Conservation (phyloP, 441 rosid genomes). For the Capsella rubella region DNA sequence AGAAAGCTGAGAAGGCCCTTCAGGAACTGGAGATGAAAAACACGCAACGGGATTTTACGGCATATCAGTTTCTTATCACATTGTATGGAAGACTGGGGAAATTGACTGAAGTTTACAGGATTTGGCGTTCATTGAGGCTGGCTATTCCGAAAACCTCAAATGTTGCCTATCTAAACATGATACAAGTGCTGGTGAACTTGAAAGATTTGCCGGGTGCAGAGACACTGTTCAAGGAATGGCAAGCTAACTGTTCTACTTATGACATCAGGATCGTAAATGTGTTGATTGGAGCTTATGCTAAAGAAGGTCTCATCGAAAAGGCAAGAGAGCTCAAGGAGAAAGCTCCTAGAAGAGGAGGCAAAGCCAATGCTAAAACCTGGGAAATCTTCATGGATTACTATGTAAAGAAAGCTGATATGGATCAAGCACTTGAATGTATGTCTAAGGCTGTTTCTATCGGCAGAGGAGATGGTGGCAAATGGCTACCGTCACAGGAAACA, state of each 20-base stretch:
- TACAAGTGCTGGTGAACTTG: constrained; percentile 81
- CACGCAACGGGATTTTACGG: constrained; percentile 55
- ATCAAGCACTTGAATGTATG: constrained; percentile 66
- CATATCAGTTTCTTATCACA: constrained; percentile 83
- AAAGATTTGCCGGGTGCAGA: constrained; percentile 92
- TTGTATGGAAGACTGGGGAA: constrained; percentile 72
- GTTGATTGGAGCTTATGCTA: constrained; percentile 74
- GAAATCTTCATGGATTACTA: constrained; percentile 73
- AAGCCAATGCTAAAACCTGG: constrained; percentile 87
- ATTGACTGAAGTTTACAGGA: constrained; percentile 74
- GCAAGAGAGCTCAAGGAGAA: constrained; percentile 76
- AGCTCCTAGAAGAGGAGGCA: constrained; percentile 68
- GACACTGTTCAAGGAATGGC: constrained; percentile 91
- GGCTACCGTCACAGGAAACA: constrained; percentile 75
- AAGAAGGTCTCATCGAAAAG: constrained; percentile 63
- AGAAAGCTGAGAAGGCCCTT: constrained; percentile 80
- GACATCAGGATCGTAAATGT: constrained; percentile 81
- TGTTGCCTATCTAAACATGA: constrained; percentile 85
- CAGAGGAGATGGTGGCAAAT: constrained; percentile 72
- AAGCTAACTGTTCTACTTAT: constrained; percentile 62
- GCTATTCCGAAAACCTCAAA: constrained; percentile 79
- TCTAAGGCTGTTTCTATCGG: constrained; percentile 68
- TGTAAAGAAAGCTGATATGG: constrained; percentile 59
- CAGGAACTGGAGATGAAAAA: constrained; percentile 77
- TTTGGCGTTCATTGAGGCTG: constrained; percentile 91